Base-by-base conservation (phyloP, 805 yeast species). In the Schwanniomyces occidentalis region DNA sequence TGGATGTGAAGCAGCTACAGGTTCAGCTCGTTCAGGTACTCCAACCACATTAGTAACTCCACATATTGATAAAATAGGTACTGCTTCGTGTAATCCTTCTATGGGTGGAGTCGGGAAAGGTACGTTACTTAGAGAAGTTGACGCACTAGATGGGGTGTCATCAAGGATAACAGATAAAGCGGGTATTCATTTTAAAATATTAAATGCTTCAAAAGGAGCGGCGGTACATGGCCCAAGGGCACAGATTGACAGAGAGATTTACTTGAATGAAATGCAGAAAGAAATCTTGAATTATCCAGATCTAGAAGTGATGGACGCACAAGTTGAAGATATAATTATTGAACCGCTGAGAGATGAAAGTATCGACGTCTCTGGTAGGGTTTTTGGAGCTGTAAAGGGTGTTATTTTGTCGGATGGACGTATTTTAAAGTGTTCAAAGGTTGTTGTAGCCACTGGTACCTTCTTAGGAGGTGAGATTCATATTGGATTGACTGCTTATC, bases 61-160 rank as follows among this genome's bases (percentile, higher is more conserved):
- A 2, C 74, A 70, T 29, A 52, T 78, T 21, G 55, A 69, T 18
- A 85, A 87, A 52, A 80, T 93, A 9, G 99, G 99, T 0, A 85
- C 95, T 0, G 93, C 97, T 14, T 88, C 96, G 1, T 93, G 99
- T 58, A 93, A 93, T 56, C 99, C 99, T 7, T 89, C 86, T 27
- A 86, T 89, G 83, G 99, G 99, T 23, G 99, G 99, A 42, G 90
- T 93, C 36, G 99, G 99, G 1, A 93, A 93, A 54, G 99, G 99
- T 10, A 91, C 96, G 0, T 64, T 93, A 26, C 64, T 93, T 24
- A 75, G 87, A 45, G 99, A 93, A 62, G 88, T 93, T 9, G 99
- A 93, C 66, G 98, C 99, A 0, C 64, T 93, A 28, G 99, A 91
- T 58, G 99, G 99, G 6, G 85, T 91, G 1, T 80, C 95, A 4